A percentile compares a stretch with the other conserved stretches of the same genome.
These are phyloP conservation scores for Clitoria ternatea DNA, from an alignment of 306 rosid species.

Conservation along the genomic window DNA sequence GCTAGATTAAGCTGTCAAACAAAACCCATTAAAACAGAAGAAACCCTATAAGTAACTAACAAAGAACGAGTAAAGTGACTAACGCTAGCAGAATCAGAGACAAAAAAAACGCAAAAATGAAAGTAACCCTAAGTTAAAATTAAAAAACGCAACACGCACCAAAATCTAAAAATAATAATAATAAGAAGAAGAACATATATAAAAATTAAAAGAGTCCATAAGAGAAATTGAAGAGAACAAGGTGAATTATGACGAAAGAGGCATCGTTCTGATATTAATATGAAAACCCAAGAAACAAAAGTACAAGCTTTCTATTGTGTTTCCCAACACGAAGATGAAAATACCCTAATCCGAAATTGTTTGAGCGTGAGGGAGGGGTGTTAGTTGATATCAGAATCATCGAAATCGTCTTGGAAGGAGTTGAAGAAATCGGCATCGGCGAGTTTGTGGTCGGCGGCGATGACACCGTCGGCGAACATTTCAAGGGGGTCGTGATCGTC, in stretches of 20 bases:
- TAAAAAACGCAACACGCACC: not conserved
- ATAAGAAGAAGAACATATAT: not conserved
- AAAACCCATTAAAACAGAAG: not conserved
- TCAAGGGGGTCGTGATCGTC: slow-evolving; percentile 79
- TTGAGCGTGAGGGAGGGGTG: not conserved
- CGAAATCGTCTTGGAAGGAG: slow-evolving; percentile 72
- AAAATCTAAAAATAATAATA: not conserved
- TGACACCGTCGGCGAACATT: slow-evolving; percentile 55
- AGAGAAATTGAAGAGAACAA: not conserved
- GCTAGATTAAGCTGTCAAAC: not conserved
- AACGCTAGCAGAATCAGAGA: not conserved
- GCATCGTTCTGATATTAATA: not conserved
- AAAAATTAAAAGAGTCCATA: not conserved
- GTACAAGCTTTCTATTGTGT: not conserved
- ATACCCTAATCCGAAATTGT: not conserved
- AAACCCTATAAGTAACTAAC: not conserved
- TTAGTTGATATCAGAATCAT: slow-evolving; percentile 71
- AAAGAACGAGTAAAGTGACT: not conserved
- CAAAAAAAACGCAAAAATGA: not conserved
- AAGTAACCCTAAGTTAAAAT: not conserved
- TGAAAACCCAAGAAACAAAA: not conserved
- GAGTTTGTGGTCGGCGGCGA: slow-evolving; percentile 60
- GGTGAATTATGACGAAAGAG: not conserved
- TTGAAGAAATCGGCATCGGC: slow-evolving; percentile 86
- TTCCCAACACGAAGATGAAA: not conserved